Base-by-base conservation (phyloP, 2,329 filamentous ascomycete species). In the Exophiala alcalophila region DNA sequence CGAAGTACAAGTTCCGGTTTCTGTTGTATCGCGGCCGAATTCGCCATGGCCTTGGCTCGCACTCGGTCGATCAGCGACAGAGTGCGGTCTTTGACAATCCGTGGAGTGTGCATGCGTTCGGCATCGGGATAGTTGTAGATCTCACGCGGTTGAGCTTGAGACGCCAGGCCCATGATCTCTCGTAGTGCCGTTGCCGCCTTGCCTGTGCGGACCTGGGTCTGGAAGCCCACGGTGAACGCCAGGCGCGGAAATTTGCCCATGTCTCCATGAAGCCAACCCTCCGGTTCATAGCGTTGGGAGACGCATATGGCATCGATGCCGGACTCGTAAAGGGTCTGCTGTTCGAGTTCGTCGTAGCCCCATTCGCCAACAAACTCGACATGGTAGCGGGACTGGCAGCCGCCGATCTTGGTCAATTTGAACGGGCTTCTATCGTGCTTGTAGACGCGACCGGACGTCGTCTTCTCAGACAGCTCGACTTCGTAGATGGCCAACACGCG, bases 31-130 rank as follows among this genome's bases (percentile, higher is more conserved):
- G 66, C 37, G 48, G 66, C 53, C 60, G 76, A 61, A 60, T 76
- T 70, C 66, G 68, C 20, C 57, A 61, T 24, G 54, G 85, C 78
- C 68, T 91, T 91, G 40, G 76, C 72, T 50, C 84, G 81, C 51
- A 94, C 77, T 34, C 85, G 82, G 61, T 90, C 85, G 44, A 92
- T 72, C 16, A 94, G 77, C 59, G 34, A 69, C 59, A 28, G 62
- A 49, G 40, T 57, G n/a, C 65, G 65, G 6, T 62, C 61, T 52
- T 60, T 66, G 40, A 70, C 45, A 43, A 66, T 28, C 14, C 34
- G 25, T 6, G 42, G 38, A 18, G 19, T 26, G 24, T 25, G n/a
- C 5, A 23, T n/a, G 23, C 20, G 34, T 21, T 25, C 14, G 4
- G 28, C 21, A 19, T n/a, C 18, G 5, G 48, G 29, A 32, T 50